Conservation (phyloP, 164 flowering plant species). For the Dillenia suffruticosa region DNA sequence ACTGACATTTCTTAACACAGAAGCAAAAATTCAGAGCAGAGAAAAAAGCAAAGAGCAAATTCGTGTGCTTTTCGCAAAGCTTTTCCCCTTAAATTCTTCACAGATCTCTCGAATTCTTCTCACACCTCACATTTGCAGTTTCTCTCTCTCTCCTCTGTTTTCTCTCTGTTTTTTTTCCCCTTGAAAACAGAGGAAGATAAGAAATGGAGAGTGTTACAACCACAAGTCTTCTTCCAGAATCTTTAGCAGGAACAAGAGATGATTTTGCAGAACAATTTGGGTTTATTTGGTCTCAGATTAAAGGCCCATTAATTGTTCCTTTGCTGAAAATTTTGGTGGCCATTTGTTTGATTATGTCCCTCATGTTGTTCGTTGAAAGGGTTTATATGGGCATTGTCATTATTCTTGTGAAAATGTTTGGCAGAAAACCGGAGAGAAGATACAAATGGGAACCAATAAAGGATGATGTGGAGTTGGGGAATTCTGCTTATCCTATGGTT, state of each 20-base stretch:
- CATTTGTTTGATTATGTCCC: constrained; percentile 48
- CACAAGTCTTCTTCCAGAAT: constrained; percentile 22
- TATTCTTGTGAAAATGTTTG: constrained; percentile 38
- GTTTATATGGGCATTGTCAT: constrained; percentile 59
- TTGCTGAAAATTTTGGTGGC: constrained; percentile 32
- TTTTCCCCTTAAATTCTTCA: constrained; percentile 4
- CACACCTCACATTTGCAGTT: constrained; percentile 1
- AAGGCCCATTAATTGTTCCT: constrained; percentile 51
- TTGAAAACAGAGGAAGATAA: background rate
- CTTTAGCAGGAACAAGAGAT: constrained; percentile 26
- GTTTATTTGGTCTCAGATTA: constrained; percentile 48
- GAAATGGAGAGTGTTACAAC: constrained; percentile 28
- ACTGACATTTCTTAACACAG: constrained; percentile 18
- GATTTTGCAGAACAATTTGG: constrained; percentile 34
- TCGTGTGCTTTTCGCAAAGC: constrained; percentile 17
- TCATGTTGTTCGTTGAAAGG: constrained; percentile 59
- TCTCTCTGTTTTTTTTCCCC: background rate
- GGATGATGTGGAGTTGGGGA: constrained; percentile 56
- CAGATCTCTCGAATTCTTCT: constrained; percentile 15
- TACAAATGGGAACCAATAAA: constrained; percentile 61
- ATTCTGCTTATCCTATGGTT: constrained; percentile 60
- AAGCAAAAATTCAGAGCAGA: constrained; percentile 15
- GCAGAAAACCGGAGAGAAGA: constrained; percentile 51
- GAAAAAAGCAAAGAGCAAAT: constrained; percentile 5
- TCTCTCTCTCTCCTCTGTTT: background rate